A percentile compares a stretch with the other conserved stretches of the same genome.
These are phyloP conservation scores for Delphinella strobiligena DNA, from an alignment of 2,329 filamentous ascomycete genomes.

Conservation along the genomic window DNA sequence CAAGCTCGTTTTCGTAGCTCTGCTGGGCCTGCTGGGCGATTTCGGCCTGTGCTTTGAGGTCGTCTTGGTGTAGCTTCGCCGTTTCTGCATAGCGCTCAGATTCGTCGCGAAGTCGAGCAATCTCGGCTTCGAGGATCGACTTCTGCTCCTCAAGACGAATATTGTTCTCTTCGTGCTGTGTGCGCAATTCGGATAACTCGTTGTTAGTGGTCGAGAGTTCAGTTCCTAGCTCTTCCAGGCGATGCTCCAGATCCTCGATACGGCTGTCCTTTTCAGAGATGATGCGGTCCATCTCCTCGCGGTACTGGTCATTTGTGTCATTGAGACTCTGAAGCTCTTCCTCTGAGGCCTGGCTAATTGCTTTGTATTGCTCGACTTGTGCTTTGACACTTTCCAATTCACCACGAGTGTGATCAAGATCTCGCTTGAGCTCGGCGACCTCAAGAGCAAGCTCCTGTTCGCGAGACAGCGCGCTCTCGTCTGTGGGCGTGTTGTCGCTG, in stretches of 20 bases:
- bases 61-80: slow-evolving; percentile 75
- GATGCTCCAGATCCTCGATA: slow-evolving; percentile 70
- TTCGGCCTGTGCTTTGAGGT: slow-evolving; percentile 83
- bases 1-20: slow-evolving; percentile 85
- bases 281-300: slow-evolving; percentile 68
- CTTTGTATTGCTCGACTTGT: slow-evolving; percentile 77
- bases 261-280: slow-evolving; percentile 66
- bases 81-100: slow-evolving; percentile 68
- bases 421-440: slow-evolving; percentile 73
- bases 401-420: slow-evolving; percentile 66
- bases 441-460: slow-evolving; percentile 77
- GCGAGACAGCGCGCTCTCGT: slow-evolving; percentile 40
- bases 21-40: slow-evolving; percentile 89
- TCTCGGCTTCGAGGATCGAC: slow-evolving; percentile 62
- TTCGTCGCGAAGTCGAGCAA: slow-evolving; percentile 71
- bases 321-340: slow-evolving; percentile 73
- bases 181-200: slow-evolving; percentile 68
- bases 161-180: slow-evolving; percentile 65
- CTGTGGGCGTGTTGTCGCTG: slow-evolving; percentile 27
- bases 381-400: slow-evolving; percentile 72
- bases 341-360: slow-evolving; percentile 75
- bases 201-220: slow-evolving; percentile 73
- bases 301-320: slow-evolving; percentile 72
- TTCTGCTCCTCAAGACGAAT: slow-evolving; percentile 72
- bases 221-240: slow-evolving; percentile 68